These are phyloP conservation scores for Lactarius pseudohatsudake DNA, from an alignment of 768 basidiomycete genomes.

Conservation along the genomic window DNA sequence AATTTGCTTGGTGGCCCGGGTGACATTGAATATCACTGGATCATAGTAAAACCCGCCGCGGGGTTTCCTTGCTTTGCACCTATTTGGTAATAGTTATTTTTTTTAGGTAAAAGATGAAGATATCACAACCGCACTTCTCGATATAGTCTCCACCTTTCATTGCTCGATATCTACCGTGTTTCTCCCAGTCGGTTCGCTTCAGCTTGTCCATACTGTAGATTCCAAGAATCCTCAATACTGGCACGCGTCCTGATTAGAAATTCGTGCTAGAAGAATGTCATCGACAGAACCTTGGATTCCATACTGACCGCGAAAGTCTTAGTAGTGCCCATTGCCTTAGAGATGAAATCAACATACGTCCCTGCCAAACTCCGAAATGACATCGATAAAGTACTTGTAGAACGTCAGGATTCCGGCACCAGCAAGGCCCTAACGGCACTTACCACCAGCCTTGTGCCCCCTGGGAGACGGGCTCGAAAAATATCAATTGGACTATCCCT, in stretches of 20 bases:
- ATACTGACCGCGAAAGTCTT: slow-evolving; percentile 1
- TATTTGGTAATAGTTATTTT: slow-evolving; percentile 6
- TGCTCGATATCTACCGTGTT: slow-evolving; percentile 7
- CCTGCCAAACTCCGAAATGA: slow-evolving; percentile 19
- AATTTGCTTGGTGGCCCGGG: background rate
- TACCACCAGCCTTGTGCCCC: slow-evolving; percentile 23
- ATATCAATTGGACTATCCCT: slow-evolving; percentile 24
- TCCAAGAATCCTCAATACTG: slow-evolving; percentile 16
- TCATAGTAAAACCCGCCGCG: background rate
- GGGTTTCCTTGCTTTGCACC: slow-evolving; percentile 20
- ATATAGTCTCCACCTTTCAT: slow-evolving; percentile 9
- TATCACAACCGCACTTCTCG: slow-evolving; percentile 4
- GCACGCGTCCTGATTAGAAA: background rate
- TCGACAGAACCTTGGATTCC: slow-evolving; percentile 19
- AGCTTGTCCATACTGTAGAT: slow-evolving; percentile 18
- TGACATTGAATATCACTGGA: slow-evolving; percentile 1
- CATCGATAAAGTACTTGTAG: slow-evolving; percentile 25
- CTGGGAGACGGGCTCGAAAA: slow-evolving; percentile 24
- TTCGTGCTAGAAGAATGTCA: background rate
- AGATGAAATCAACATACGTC: slow-evolving; percentile 12
- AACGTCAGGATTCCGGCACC: background rate
- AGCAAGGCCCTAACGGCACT: background rate
- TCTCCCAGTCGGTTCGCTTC: slow-evolving; percentile 20
- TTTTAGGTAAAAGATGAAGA: background rate
- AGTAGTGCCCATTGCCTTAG: background rate